These are phyloP conservation scores for Globisporangium recalcitrans DNA, from an alignment of 352 stramenopile genomes.

Conservation along the genomic window DNA sequence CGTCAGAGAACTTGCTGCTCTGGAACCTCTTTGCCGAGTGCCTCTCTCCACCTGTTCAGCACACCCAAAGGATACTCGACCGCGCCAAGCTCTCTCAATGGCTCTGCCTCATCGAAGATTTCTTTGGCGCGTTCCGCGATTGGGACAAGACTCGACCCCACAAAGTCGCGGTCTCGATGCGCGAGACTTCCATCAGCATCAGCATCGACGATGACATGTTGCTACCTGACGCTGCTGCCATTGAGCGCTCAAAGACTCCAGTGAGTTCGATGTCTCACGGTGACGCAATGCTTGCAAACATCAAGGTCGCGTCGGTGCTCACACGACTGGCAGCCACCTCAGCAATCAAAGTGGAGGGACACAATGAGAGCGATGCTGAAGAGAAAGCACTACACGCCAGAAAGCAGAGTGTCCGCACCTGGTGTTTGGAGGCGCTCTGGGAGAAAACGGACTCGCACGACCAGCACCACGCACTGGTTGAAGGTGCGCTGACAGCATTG, in stretches of 20 bases:
- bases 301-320: slow-evolving; percentile 10
- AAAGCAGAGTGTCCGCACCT: background rate
- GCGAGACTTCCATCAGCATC: background rate
- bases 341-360: too few species aligned
- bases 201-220: background rate
- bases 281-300: slow-evolving; percentile 8
- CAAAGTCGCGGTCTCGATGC: background rate
- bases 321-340: background rate
- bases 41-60: background rate
- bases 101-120: slow-evolving; percentile 17
- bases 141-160: background rate
- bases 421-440: slow-evolving; percentile 13
- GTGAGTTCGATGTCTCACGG: background rate
- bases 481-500: slow-evolving; percentile 9
- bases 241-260: background rate
- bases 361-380: background rate
- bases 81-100: slow-evolving; percentile 5
- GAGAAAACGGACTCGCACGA: background rate
- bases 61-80: slow-evolving; percentile 5
- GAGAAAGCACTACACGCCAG: background rate
- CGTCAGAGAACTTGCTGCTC: slow-evolving; percentile 21
- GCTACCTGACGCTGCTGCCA: background rate
- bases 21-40: slow-evolving; percentile 26
- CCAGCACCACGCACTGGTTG: slow-evolving; percentile 1
- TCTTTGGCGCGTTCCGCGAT: slow-evolving; percentile 6